Conservation (phyloP, 2,329 filamentous ascomycete species). For the Trematosphaeria pertusa region DNA sequence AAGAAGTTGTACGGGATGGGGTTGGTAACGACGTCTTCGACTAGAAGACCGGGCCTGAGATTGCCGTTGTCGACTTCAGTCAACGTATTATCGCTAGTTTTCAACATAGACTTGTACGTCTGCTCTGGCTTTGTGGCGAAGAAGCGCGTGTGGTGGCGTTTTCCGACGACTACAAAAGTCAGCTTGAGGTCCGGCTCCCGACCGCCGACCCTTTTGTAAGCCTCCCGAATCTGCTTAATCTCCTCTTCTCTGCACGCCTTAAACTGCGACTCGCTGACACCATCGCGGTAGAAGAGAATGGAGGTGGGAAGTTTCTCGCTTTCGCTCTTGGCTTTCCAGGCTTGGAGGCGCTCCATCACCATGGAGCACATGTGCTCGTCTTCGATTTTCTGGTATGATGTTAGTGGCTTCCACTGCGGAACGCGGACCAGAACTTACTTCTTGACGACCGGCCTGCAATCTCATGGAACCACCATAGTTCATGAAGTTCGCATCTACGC, state of each 20-base stretch:
- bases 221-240: not conserved
- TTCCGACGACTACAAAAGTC: constrained; percentile 24
- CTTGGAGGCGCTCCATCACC: too few relatives aligned
- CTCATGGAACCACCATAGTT: constrained; percentile 1
- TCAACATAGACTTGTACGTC: too few relatives aligned
- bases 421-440: not conserved
- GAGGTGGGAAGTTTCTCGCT: not conserved
- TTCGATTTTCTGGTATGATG: not conserved
- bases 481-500: constrained; percentile 1
- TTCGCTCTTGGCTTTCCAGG: not conserved
- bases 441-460: not conserved
- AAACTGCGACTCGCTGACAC: constrained; percentile 7
- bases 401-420: not conserved
- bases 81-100: too few relatives aligned
- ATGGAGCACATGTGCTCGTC: not conserved
- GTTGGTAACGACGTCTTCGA: constrained; percentile 33
- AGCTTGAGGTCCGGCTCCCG: not conserved
- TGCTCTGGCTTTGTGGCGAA: not conserved
- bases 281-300: constrained; percentile 8
- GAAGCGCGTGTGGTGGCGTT: constrained; percentile 46
- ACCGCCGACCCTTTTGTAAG: not conserved
- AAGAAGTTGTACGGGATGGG: constrained; percentile 38
- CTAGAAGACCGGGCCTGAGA: constrained; percentile 28
- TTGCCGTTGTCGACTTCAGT: constrained; percentile 34
- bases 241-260: not conserved